phyloP scores from a whole-genome alignment of 768 basidiomycete species.

The Mycena polygramma region DNA sequence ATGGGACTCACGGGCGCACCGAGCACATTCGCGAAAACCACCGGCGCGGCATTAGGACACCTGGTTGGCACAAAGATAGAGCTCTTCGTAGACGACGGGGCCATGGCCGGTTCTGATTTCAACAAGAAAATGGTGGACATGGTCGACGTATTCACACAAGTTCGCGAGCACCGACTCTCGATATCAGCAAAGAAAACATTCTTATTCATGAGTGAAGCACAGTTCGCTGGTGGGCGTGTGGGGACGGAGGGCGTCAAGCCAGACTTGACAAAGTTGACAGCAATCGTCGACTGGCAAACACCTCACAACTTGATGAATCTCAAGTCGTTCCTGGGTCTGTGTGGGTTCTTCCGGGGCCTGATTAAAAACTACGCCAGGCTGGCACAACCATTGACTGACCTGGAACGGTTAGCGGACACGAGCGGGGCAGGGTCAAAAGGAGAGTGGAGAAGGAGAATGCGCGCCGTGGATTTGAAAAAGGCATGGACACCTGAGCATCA shows the following conservation, averaged over 20 bases:
- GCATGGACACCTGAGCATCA: background rate
- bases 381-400: background rate
- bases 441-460: constrained; percentile 1
- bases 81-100: background rate
- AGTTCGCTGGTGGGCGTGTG: constrained; percentile 50
- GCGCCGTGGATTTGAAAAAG: background rate
- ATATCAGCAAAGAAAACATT: constrained; percentile 49
- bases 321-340: constrained; percentile 49
- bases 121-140: background rate
- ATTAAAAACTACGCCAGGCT: constrained; percentile 46
- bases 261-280: constrained; percentile 51
- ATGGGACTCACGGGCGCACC: constrained; percentile 6
- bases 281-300: constrained; percentile 47
- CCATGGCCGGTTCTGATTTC: background rate
- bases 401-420: background rate
- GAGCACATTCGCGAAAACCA: background rate
- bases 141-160: background rate
- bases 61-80: background rate
- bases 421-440: background rate
- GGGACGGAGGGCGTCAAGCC: constrained; percentile 49
- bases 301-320: background rate
- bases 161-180: constrained; percentile 47
- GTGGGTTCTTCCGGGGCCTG: constrained; percentile 48
- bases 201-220: constrained; percentile 50
- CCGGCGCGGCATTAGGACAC: background rate